Conservation (phyloP, 2,329 filamentous ascomycete species). For the Didymella lethalis region DNA sequence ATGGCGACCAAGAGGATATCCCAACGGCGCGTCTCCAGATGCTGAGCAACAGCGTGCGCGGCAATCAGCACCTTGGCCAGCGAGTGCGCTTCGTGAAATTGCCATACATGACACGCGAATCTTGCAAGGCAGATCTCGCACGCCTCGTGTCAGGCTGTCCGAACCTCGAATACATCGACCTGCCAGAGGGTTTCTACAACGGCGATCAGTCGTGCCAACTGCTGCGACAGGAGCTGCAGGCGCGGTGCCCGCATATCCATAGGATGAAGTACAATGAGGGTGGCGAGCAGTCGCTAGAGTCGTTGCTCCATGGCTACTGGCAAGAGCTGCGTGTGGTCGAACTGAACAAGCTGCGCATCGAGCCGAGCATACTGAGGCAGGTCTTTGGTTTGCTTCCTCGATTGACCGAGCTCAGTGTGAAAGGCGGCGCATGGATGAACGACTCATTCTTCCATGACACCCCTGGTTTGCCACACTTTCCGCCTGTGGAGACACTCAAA, state of each 20-base stretch:
- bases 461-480: conserved; percentile 74
- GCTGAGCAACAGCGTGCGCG: conserved; percentile 81
- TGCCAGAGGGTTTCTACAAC: conserved; percentile 85
- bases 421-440: conserved; percentile 72
- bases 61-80: conserved; percentile 73
- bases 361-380: conserved; percentile 73
- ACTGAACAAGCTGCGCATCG: conserved; percentile 71
- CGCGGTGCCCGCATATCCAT: conserved; percentile 80
- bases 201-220: conserved; percentile 79
- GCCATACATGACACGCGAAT: conserved; percentile 94
- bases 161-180: conserved; percentile 86
- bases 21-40: conserved; percentile 78
- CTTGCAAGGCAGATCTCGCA: conserved; percentile 82
- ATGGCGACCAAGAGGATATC: conserved; percentile 81
- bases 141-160: conserved; percentile 84
- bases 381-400: conserved; percentile 72
- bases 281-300: conserved; percentile 78
- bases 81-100: conserved; percentile 83
- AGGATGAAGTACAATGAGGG: conserved; percentile 88
- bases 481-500: conserved; percentile 75
- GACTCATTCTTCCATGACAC: conserved; percentile 77
- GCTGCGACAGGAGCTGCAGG: conserved; percentile 83
- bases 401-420: conserved; percentile 78
- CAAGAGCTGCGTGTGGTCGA: conserved; percentile 76
- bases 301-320: conserved; percentile 73